Base-by-base conservation (phyloP, 352 stramenopile species). In the Pythium guiyangense region DNA sequence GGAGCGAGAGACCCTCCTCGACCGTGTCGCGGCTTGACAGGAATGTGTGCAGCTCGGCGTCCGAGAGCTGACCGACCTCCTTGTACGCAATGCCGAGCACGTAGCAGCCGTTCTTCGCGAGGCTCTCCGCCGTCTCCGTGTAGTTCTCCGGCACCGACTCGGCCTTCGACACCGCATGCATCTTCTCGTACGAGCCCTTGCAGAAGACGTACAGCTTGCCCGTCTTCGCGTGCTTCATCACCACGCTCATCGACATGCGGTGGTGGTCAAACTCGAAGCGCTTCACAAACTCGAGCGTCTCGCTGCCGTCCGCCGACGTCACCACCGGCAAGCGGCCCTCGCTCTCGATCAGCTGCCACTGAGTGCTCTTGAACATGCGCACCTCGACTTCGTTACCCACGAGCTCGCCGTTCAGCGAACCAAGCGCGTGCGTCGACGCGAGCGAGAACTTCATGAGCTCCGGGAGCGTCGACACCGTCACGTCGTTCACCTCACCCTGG, bases 261-360 rank as follows among this genome's bases (percentile, higher is more conserved):
- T 92, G 74, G 70, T 96, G 84, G 66, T 97, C 90, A 63, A 98
- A 98, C 55, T 97, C 86, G 62, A 94, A 97, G 11, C 83, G 76
- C 66, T 97, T 96, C 29, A 98, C 58, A 29, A 96, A 78, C 58
- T 87, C 73, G 12, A 95, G 69, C 56, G 65, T 45, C 53, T 84
- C 59, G 4, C 56, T 55, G 22, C 65, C 71, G 37, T 87, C 67
- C 0, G 63, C 52, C 4, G 75, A 81, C 61, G 72, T 56, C 5
- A 90, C 76, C 15, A 71, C 42, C 12, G 76, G 73, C 52, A 73
- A 54, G 17, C 71, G 60, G 22, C 73, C 73, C 43, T 86, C 76
- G 8, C 57, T 37, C 37, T 90, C 75, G 10, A 90, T 63, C 6
- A 93, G 63, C 54, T 68, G 72, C 80, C 81, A 94, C 50, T 76